phyloP scores from a whole-genome alignment of 495 filamentous ascomycete genomes.

The Hyaloscypha bicolor region DNA sequence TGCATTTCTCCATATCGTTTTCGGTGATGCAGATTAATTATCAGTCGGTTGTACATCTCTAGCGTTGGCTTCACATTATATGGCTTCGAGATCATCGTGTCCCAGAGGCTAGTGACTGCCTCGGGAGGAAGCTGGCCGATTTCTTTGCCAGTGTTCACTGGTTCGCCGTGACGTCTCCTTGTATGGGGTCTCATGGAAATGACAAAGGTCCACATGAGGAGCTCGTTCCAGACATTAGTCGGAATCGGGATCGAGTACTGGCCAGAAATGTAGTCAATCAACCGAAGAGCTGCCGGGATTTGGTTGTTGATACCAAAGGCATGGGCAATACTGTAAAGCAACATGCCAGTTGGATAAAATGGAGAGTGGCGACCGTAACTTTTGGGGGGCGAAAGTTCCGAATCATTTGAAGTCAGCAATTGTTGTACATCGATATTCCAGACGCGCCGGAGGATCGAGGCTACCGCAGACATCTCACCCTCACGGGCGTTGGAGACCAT shows the following conservation, averaged over 20 bases:
- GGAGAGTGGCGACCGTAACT: constrained; percentile 49
- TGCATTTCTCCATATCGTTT: constrained; percentile 31
- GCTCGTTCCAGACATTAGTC: constrained; percentile 52
- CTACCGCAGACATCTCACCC: constrained; percentile 51
- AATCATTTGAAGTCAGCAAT: constrained; percentile 29
- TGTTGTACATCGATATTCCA: constrained; percentile 60
- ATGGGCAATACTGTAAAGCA: constrained; percentile 62
- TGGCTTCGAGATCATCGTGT: constrained; percentile 57
- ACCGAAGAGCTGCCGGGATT: constrained; percentile 51
- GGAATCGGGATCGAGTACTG: constrained; percentile 56
- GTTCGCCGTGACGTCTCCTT: not conserved
- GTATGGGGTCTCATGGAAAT: constrained; percentile 38
- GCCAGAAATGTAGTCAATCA: constrained; percentile 58
- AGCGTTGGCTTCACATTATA: constrained; percentile 59
- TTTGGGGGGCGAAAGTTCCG: constrained; percentile 33
- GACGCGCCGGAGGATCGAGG: constrained; percentile 49
- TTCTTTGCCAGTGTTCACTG: constrained; percentile 11
- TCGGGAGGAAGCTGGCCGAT: constrained; percentile 42
- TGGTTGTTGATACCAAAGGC: constrained; percentile 59
- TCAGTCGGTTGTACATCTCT: constrained; percentile 52
- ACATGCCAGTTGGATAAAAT: constrained; percentile 52
- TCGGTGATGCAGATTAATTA: constrained; percentile 42
- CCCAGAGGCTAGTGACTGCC: constrained; percentile 49
- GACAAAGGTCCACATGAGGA: constrained; percentile 63
- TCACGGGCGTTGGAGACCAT: constrained; percentile 59